These are phyloP conservation scores for Coprinopsis strossmayeri DNA, from an alignment of 768 basidiomycete species.

Conservation along the genomic window DNA sequence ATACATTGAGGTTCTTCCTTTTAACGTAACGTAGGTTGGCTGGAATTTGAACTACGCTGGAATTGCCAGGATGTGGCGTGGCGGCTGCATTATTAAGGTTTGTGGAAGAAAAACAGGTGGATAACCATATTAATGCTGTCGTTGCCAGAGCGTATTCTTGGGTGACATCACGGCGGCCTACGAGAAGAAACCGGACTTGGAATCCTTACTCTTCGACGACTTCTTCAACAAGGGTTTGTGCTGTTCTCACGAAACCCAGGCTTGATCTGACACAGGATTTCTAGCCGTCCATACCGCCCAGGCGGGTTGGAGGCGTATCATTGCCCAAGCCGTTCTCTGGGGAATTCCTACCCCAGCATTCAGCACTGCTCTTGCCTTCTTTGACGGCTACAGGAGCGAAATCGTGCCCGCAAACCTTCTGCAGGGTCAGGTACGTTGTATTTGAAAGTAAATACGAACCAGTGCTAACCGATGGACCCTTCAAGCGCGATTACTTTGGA, in stretches of 20 bases:
- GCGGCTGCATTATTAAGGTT: constrained; percentile 98
- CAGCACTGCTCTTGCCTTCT: constrained; percentile 97
- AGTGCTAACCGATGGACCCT: background rate
- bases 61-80: constrained; percentile 99
- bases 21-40: constrained; percentile 35
- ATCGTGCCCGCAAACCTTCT: constrained; percentile 90
- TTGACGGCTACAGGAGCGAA: constrained; percentile 97
- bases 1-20: background rate
- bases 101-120: background rate
- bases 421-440: constrained; percentile 70
- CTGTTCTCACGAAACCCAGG: background rate
- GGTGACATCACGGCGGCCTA: constrained; percentile 90
- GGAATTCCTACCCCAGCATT: constrained; percentile 98
- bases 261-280: constrained; percentile 4
- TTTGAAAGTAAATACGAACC: background rate
- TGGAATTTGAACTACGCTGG: constrained; percentile 98
- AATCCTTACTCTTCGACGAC: constrained; percentile 91
- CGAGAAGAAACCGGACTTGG: constrained; percentile 74
- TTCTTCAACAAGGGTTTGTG: constrained; percentile 89
- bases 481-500: constrained; percentile 95
- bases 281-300: constrained; percentile 89
- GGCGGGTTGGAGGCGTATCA: constrained; percentile 95
- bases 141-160: constrained; percentile 76
- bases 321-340: constrained; percentile 95
- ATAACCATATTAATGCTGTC: background rate